Base-by-base conservation (phyloP, 495 filamentous ascomycete genomes). In the Penicillium ochrochloron region DNA sequence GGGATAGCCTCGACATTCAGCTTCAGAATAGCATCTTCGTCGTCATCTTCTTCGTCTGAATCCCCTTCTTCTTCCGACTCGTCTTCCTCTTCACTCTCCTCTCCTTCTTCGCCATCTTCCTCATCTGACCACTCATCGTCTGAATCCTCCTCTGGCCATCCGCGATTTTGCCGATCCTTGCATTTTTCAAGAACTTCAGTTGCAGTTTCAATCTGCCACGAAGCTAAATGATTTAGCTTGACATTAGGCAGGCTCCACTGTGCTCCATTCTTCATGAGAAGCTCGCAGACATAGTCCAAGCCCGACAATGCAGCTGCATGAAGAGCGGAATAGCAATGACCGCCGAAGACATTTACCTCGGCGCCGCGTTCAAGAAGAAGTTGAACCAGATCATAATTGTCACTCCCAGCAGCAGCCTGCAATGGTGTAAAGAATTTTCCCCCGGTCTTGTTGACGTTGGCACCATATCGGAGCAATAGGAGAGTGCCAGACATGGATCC, bases 191-290 rank as follows among this genome's bases (percentile, higher is more conserved):
- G 44, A 12, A 48, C 21, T 14, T 48, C 44, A 25, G 44, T 48
- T 21, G 44, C 44, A 48, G 19, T 48, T 11, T 48, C 44, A 25
- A 48, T 48, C 21, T 48, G 44, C 44, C 44, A 48, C 21, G 44
- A 23, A 48, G 44, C 44, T 48, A 48, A 19, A 48, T 48, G 44
- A 14, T 48, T 21, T 12, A 48, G 21, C 19, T 46, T 48, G 44
- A 19, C 0, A 25, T 48, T 10, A 48, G 44, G 44, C 21, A 48
- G 12, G 44, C 19, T 48, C 19, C 19, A 48, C 5, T 48, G 19
- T 23, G 44, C 44, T 12, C 44, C 44, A 14, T 25, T 48, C 44
- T 48, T 48, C 44, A 48, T 48, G 44, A 48, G 44, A 23, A 48
- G 44, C 21, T 48, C 44, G 21, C 44, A 48, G 44, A 48, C 19